Evolutionary conservation across 2,329 filamentous ascomycete species (phyloP).

Genomic region (Aspergillus nomiae): DNA sequence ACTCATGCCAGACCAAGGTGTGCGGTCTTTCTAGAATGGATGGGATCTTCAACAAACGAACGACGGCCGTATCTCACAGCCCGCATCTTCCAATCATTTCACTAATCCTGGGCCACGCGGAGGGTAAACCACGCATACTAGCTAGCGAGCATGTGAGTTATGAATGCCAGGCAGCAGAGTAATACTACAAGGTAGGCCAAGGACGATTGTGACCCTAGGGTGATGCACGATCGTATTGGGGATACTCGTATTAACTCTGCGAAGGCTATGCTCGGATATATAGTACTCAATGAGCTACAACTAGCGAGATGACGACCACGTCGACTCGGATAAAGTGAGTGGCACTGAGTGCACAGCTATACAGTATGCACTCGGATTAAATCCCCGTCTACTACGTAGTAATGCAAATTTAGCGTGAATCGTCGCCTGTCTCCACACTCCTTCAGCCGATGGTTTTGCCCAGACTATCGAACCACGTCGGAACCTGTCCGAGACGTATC

Average conservation of each 20-base stretch:
- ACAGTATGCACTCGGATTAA: background rate
- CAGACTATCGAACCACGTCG: background rate
- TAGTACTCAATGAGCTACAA: background rate
- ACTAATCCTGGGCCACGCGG: background rate
- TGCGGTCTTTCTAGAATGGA: background rate
- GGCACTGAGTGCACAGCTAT: too few species aligned
- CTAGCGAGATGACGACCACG: background rate
- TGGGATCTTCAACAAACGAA: background rate
- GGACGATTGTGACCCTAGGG: background rate
- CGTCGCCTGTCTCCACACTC: constrained; percentile 11
- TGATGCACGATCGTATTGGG: background rate
- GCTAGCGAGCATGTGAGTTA: too few species aligned
- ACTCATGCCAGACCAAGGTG: too few species aligned
- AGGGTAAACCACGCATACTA: background rate
- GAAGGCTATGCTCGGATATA: background rate
- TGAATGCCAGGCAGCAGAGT: background rate
- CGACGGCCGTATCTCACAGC: background rate
- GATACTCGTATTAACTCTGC: background rate
- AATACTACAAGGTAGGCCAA: background rate
- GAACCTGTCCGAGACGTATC: background rate
- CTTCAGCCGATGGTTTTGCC: background rate
- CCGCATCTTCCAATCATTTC: background rate
- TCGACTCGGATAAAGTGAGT: background rate
- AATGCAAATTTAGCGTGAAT: background rate
- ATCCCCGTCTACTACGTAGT: background rate